A percentile compares a stretch with the other conserved stretches of the same genome.
Evolutionary conservation across 2,329 filamentous ascomycete genomes (phyloP).

Genomic region (Botryosphaeria agaves): DNA sequence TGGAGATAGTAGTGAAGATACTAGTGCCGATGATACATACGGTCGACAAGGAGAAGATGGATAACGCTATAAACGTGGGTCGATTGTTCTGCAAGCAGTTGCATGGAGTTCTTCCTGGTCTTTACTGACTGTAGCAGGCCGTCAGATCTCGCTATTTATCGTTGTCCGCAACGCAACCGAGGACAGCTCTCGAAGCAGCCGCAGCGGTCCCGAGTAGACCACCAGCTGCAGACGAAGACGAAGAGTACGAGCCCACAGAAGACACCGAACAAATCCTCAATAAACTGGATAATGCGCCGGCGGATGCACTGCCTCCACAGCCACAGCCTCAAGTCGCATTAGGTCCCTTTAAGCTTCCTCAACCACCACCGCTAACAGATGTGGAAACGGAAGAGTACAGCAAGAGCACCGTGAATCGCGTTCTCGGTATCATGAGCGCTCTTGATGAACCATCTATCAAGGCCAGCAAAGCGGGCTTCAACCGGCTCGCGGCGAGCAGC

Average conservation of each 20-base stretch:
- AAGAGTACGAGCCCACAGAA: constrained; percentile 82
- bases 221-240: constrained; percentile 58
- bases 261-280: constrained; percentile 63
- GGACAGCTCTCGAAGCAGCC: constrained; percentile 12
- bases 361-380: constrained; percentile 55
- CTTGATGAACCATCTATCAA: constrained; percentile 43
- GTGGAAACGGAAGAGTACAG: constrained; percentile 59
- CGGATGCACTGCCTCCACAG: constrained; percentile 32
- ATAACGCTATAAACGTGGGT: constrained; percentile 55
- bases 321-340: constrained; percentile 35
- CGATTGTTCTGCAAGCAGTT: neutral
- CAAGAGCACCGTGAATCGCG: constrained; percentile 54
- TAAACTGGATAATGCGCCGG: constrained; percentile 54
- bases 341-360: constrained; percentile 61
- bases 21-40: constrained; percentile 61
- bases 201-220: constrained; percentile 11
- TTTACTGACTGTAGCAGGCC: constrained; percentile 10
- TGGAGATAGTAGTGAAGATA: constrained; percentile 61
- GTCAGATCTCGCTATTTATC: constrained; percentile 24
- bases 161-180: constrained; percentile 15
- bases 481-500: constrained; percentile 65
- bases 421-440: constrained; percentile 61
- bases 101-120: neutral
- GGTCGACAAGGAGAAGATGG: constrained; percentile 50
- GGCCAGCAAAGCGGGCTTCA: constrained; percentile 48